phyloP scores from a whole-genome alignment of 2,329 filamentous ascomycete genomes.

The Fusarium tupiense region DNA sequence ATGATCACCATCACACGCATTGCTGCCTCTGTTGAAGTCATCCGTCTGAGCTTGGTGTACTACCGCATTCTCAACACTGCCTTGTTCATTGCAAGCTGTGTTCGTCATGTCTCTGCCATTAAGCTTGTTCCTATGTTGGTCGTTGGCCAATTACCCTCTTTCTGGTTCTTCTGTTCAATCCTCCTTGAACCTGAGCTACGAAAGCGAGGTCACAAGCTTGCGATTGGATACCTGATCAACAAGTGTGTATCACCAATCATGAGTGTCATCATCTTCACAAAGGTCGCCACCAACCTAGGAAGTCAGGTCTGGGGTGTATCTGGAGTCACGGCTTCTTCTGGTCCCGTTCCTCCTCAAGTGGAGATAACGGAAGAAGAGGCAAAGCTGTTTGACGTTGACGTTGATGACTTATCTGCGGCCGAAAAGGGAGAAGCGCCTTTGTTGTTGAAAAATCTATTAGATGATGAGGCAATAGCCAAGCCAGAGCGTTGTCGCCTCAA shows the following conservation, averaged over 20 bases:
- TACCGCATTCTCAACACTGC: constrained; percentile 48
- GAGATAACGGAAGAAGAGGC: neutral
- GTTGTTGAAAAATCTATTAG: neutral
- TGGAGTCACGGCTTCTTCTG: constrained; percentile 35
- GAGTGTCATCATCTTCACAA: constrained; percentile 40
- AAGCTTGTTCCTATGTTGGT: constrained; percentile 35
- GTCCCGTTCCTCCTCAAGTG: neutral
- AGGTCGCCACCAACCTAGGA: constrained; percentile 34
- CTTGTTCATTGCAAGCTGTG: constrained; percentile 40
- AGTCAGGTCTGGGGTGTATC: constrained; percentile 39
- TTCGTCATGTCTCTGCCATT: constrained; percentile 1
- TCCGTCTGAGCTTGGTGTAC: constrained; percentile 47
- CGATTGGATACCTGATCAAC: constrained; percentile 30
- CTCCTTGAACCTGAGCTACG: constrained; percentile 26
- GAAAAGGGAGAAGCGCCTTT: constrained; percentile 11
- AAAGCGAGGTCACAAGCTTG: constrained; percentile 30
- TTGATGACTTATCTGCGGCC: constrained; percentile 12
- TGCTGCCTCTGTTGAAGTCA: constrained; percentile 44
- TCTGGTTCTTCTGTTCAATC: constrained; percentile 35
- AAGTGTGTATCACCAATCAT: constrained; percentile 35
- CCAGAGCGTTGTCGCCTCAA: constrained; percentile 1
- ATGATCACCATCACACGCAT: constrained; percentile 52
- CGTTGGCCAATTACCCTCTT: constrained; percentile 20
- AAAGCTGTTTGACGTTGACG: neutral
- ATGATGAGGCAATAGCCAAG: neutral